A percentile compares a stretch with the other conserved stretches of the same genome.
Evolutionary conservation across 2,329 filamentous ascomycete genomes (phyloP).

Genomic region (Talaromyces sp.): DNA sequence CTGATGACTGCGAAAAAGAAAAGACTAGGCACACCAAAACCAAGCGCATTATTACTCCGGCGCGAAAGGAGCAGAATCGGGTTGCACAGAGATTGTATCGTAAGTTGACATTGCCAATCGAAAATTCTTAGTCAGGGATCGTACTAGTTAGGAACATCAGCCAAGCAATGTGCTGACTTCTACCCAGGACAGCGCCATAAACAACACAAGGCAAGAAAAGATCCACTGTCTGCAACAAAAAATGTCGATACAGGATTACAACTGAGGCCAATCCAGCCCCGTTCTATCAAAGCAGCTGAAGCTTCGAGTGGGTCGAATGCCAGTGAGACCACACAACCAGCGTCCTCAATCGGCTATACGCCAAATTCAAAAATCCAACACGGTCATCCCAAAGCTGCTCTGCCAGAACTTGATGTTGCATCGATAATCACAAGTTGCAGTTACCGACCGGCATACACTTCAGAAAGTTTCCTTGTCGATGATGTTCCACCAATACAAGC

Average conservation of each 20-base stretch:
- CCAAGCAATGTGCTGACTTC: too few species aligned
- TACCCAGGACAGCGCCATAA: conserved; percentile 2
- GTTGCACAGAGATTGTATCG: conserved; percentile 15
- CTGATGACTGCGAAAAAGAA: not conserved
- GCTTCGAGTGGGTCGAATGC: not conserved
- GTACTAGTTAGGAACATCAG: too few species aligned
- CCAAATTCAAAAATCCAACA: too few species aligned
- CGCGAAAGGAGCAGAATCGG: conserved; percentile 17
- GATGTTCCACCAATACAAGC: not conserved
- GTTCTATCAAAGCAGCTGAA: not conserved
- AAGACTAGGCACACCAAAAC: not conserved
- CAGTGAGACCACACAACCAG: not conserved
- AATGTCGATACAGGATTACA: not conserved
- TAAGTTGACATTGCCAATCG: not conserved
- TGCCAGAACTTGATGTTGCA: not conserved
- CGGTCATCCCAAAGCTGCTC: not conserved
- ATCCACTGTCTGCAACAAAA: not conserved
- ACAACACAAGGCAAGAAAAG: not conserved
- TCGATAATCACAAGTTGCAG: not conserved
- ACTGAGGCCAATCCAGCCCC: not conserved
- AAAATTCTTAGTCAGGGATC: not conserved
- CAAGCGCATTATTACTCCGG: conserved; percentile 14
- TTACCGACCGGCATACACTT: not conserved
- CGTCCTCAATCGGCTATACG: not conserved
- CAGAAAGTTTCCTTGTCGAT: not conserved